Evolutionary conservation across 2,329 filamentous ascomycete species (phyloP).

Genomic region (Claviceps maximensis): DNA sequence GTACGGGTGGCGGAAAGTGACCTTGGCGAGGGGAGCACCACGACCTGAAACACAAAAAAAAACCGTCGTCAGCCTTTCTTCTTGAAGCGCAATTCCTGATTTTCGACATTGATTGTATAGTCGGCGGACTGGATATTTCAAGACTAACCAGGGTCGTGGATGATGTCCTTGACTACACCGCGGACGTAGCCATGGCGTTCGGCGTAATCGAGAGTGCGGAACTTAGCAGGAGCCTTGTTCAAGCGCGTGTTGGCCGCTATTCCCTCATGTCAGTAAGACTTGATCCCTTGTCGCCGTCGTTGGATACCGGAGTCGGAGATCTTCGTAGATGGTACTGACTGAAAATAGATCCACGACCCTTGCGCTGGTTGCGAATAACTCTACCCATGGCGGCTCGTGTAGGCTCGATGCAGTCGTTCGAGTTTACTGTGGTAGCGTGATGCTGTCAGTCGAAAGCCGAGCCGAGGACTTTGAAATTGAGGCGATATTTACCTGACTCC

Average conservation of each 20-base stretch:
- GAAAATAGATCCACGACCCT: conserved; percentile 47
- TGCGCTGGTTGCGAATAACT: conserved; percentile 54
- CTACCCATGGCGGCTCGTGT: conserved; percentile 36
- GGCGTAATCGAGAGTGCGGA: conserved; percentile 91
- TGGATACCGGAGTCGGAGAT: conserved; percentile 10
- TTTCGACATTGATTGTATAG: background rate
- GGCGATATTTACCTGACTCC: conserved; percentile 24
- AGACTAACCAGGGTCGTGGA: conserved; percentile 77
- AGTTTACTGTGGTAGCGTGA: conserved; percentile 14
- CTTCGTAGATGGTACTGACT: conserved; percentile 26
- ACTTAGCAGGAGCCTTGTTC: conserved; percentile 75
- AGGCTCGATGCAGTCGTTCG: conserved; percentile 21
- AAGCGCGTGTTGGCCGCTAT: conserved; percentile 73
- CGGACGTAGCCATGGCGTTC: conserved; percentile 97
- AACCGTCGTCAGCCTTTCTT: conserved; percentile 13
- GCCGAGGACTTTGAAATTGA: conserved; percentile 11
- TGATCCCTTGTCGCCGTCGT: conserved; percentile 9
- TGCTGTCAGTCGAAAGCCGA: conserved; percentile 6
- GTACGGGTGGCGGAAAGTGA: conserved; percentile 96
- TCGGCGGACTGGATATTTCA: conserved; percentile 1
- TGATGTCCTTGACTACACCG: conserved; percentile 96
- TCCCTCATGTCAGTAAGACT: conserved; percentile 18
- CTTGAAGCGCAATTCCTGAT: background rate
- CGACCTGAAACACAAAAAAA: conserved; percentile 35
- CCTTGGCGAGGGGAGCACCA: conserved; percentile 93